Evolutionary conservation across 108 stramenopile genomes (phyloP).

Genomic region (Chaetoceros tenuissimus): DNA sequence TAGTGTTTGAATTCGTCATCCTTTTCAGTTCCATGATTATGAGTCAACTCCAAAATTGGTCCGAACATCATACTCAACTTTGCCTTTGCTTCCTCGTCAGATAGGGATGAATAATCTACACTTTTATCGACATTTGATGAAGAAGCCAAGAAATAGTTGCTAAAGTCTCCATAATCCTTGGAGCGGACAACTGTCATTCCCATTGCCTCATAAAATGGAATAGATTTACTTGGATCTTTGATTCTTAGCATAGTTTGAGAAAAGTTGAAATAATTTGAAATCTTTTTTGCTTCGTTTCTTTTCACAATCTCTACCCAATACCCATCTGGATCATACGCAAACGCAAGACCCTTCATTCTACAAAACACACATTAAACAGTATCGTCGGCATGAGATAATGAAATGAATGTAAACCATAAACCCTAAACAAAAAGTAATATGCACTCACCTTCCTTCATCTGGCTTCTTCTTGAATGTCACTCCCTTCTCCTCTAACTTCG

Average conservation of each 20-base stretch:
- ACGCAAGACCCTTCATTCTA: slow-evolving; percentile 84
- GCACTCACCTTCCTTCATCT: slow-evolving; percentile 74
- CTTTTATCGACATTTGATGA: slow-evolving; percentile 37
- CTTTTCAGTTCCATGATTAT: slow-evolving; percentile 91
- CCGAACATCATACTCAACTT: slow-evolving; percentile 77
- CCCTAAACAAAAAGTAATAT: not conserved
- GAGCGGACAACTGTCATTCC: slow-evolving; percentile 77
- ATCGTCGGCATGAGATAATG: not conserved
- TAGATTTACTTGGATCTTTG: slow-evolving; percentile 79
- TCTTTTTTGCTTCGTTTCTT: slow-evolving; percentile 28
- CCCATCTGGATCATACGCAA: slow-evolving; percentile 86
- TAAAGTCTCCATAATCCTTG: slow-evolving; percentile 84
- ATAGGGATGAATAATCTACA: slow-evolving; percentile 25
- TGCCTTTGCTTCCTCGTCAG: slow-evolving; percentile 75
- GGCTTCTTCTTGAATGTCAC: slow-evolving; percentile 93
- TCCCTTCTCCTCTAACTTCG: slow-evolving; percentile 66
- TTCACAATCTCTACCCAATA: slow-evolving; percentile 83
- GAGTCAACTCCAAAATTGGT: slow-evolving; percentile 87
- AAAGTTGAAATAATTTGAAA: slow-evolving; percentile 66
- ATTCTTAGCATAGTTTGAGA: slow-evolving; percentile 96
- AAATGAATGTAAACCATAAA: not conserved
- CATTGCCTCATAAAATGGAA: slow-evolving; percentile 83
- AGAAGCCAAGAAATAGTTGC: slow-evolving; percentile 88
- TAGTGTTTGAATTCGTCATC: slow-evolving; percentile 69
- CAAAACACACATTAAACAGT: slow-evolving; percentile 7